Evolutionary conservation across 2,329 filamentous ascomycete species (phyloP).

Genomic region (Exophiala bonariae): DNA sequence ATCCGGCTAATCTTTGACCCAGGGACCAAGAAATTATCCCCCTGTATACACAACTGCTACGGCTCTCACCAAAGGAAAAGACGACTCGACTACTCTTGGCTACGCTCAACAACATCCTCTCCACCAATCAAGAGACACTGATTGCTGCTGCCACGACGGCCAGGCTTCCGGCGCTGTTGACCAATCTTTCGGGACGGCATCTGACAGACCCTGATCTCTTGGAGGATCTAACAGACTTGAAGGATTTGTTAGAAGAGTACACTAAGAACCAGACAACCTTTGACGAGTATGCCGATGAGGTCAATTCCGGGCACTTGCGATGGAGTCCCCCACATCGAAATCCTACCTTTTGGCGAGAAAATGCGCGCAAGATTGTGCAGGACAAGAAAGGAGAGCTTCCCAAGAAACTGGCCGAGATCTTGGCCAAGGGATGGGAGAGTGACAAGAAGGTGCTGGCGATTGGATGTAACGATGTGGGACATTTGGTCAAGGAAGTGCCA

Average conservation of each 20-base stretch:
- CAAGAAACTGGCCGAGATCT: slow-evolving; percentile 80
- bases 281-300: slow-evolving; percentile 73
- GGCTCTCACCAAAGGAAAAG: slow-evolving; percentile 95
- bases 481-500: slow-evolving; percentile 82
- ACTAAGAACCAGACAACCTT: slow-evolving; percentile 68
- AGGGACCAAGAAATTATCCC: slow-evolving; percentile 92
- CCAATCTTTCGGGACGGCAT: slow-evolving; percentile 56
- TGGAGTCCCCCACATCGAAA: slow-evolving; percentile 92
- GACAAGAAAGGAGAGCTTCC: slow-evolving; percentile 76
- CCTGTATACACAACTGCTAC: slow-evolving; percentile 87
- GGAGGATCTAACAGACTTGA: slow-evolving; percentile 49
- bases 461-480: slow-evolving; percentile 90
- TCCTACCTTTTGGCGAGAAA: slow-evolving; percentile 86
- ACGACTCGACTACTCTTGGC: slow-evolving; percentile 88
- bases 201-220: slow-evolving; percentile 50
- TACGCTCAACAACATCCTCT: slow-evolving; percentile 85
- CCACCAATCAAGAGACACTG: slow-evolving; percentile 64
- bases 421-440: slow-evolving; percentile 79
- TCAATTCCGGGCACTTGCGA: slow-evolving; percentile 80
- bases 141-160: slow-evolving; percentile 85
- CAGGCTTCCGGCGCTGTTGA: slow-evolving; percentile 67
- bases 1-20: slow-evolving; percentile 26
- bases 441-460: slow-evolving; percentile 85
- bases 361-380: slow-evolving; percentile 82
- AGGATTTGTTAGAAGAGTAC: slow-evolving; percentile 81